Evolutionary conservation across 192 early-diverging fungal genomes (phyloP), one percentile per base, ranked within the genome.

Genomic region (Linnemannia exigua): DNA sequence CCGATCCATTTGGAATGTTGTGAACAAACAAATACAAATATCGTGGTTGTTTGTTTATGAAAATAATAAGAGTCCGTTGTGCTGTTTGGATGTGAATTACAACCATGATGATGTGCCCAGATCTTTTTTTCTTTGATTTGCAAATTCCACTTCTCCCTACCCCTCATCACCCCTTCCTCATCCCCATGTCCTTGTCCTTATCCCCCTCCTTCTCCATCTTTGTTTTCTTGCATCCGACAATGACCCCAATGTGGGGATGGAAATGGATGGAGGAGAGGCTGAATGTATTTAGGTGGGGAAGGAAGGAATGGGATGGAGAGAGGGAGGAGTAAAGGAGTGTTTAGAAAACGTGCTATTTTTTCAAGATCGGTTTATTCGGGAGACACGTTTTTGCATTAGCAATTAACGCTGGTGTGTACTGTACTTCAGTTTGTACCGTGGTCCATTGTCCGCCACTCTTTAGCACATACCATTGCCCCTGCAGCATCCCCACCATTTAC

Each of bases 1-100:
- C 58, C 58, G 58, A 63, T 63, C 58, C 58, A 63, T 31, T 63
- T 63, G 58, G 58, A 63, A 63, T 63, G 58, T 63, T 63, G 3
- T 9, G 41, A 63, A n/a, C 25, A 63, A 63, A 33, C 25, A 63
- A 63, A 31, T n/a, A 31, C 28, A 61, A 63, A 31, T 12, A 31
- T 63, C 22, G 51, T 28, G n/a, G 28, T 63, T 63, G 41, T 15
- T 6, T 31, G 58, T 31, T 31, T n/a, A 3, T 31, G 28, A 44
- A 12, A 9, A 31, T n/a, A 31, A 25, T 3, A 12, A 31, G 28
- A 28, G 28, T 3, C 14, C 25, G 28, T 63, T 31, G 12, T 63
- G 58, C 12, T 63, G 12, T 3, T 14, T 33, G 28, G n/a, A 33
- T 63, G 41, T 44, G 41, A 44, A 44, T 6, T 44, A 44, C 41